phyloP scores from a whole-genome alignment of 345 rosid genomes.

The rapeseed (Brassica napus) region DNA sequence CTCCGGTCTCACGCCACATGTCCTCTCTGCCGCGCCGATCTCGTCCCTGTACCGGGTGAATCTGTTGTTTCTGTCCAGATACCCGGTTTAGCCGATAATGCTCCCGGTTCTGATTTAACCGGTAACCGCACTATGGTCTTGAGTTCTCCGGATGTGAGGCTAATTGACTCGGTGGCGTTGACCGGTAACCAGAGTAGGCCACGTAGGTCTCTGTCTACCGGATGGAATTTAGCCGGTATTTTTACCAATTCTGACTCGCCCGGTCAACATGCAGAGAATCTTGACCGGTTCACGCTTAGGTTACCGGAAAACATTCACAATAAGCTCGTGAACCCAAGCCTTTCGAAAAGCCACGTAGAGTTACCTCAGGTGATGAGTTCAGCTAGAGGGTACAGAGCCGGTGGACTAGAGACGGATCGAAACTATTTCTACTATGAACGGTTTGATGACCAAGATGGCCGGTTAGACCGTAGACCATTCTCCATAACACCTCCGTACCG shows the following conservation, averaged over 20 bases:
- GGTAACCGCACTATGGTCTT: slow-evolving; percentile 17
- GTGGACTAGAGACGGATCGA: slow-evolving; percentile 42
- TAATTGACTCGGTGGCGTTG: slow-evolving; percentile 36
- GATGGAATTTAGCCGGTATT: slow-evolving; percentile 56
- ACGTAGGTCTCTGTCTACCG: slow-evolving; percentile 61
- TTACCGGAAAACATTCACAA: slow-evolving; percentile 63
- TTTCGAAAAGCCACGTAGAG: slow-evolving; percentile 52
- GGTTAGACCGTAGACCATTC: slow-evolving; percentile 45
- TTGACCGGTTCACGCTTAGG: slow-evolving; percentile 70
- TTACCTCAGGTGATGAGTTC: slow-evolving; percentile 64
- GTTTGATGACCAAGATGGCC: slow-evolving; percentile 48
- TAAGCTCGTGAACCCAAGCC: slow-evolving; percentile 41
- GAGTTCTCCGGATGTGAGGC: slow-evolving; percentile 31
- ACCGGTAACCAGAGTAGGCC: slow-evolving; percentile 43
- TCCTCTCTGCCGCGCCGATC: slow-evolving; percentile 84
- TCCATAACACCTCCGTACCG: slow-evolving; percentile 50
- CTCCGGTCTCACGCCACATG: slow-evolving; percentile 67
- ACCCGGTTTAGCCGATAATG: slow-evolving; percentile 25
- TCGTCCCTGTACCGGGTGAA: slow-evolving; percentile 61
- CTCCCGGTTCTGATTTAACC: slow-evolving; percentile 1
- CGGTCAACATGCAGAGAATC: slow-evolving; percentile 58
- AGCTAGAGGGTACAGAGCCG: slow-evolving; percentile 57
- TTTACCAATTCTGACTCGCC: slow-evolving; percentile 61
- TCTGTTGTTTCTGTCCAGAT: slow-evolving; percentile 10
- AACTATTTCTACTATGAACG: slow-evolving; percentile 47